Evolutionary conservation across 257 asterid genomes (phyloP).

Genomic region (Asclepias syriaca): DNA sequence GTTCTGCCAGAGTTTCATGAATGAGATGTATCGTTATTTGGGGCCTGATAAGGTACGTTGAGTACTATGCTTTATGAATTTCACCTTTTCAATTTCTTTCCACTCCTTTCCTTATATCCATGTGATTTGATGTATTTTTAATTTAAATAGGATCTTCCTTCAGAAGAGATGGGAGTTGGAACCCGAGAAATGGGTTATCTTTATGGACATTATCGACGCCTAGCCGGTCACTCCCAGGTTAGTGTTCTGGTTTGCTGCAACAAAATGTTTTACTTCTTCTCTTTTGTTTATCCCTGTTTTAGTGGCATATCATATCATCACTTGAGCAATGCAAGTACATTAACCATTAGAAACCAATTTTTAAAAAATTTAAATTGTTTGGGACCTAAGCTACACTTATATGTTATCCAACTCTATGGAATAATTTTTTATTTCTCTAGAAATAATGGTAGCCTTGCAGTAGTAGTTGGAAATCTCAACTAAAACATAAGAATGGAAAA

Average conservation of each 20-base stretch:
- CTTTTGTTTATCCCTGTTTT: background rate
- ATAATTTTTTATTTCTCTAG: background rate
- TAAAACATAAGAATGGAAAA: background rate
- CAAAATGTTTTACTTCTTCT: background rate
- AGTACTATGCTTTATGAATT: conserved; percentile 18
- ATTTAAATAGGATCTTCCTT: conserved; percentile 79
- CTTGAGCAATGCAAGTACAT: background rate
- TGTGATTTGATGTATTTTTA: conserved; percentile 22
- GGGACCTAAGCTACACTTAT: background rate
- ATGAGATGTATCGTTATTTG: conserved; percentile 85
- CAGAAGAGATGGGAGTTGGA: conserved; percentile 98
- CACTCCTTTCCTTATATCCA: conserved; percentile 10
- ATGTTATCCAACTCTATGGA: background rate
- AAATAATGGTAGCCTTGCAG: background rate
- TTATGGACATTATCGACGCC: conserved; percentile 91
- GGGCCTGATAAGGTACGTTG: conserved; percentile 87
- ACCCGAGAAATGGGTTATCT: conserved; percentile 97
- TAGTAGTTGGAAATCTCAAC: background rate
- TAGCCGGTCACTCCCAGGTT: conserved; percentile 97
- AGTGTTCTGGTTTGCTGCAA: conserved; percentile 7
- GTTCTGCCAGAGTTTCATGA: conserved; percentile 98
- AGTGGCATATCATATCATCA: background rate
- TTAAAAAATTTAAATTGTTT: background rate
- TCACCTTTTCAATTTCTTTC: conserved; percentile 11
- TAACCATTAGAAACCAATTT: background rate